Base-by-base conservation (phyloP, 1,284 basidiomycete species). In the Sanghuangporus weigelae region DNA sequence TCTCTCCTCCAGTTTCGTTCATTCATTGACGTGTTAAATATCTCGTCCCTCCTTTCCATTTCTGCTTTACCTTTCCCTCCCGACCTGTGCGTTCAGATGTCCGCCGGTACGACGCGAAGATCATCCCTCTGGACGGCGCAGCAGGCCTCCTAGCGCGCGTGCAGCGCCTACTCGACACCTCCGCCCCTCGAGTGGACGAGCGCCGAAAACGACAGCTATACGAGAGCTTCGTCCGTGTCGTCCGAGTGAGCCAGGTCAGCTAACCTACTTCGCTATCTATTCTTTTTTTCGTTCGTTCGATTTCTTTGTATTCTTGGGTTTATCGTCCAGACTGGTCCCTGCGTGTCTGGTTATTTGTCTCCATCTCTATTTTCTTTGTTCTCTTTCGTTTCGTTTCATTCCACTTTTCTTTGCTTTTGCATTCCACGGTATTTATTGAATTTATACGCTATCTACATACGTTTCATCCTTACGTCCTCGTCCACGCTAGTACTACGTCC, bases 51-150 rank as follows among this genome's bases (percentile, higher is more conserved):
- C 36, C 23, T 12, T 51, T 7, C 26, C 12, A 51, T 44, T 6
- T 14, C 42, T n/a, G n/a, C n/a, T n/a, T n/a, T n/a, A 46, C n/a
- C 36, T 19, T n/a, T 46, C 23, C 19, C 49, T 19, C 39, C 57
- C n/a, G n/a, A 71, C 78, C 64, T 74, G 77, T 69, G 70, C 70
- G 21, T 59, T 14, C 64, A 87, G 85, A 85, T 70, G 83, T 87
- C 12, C 81, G 82, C 70, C 83, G 84, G 62, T 91, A 88, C 70
- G 89, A 91, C 72, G 85, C 85, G 49, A 83, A 87, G 67, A 78
- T 82, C 51, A 90, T 91, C 56, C 85, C 88, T 7, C 83, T 92
- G 57, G 86, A 91, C 64, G 89, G 89, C 19, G 81, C 86, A 11
- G 79, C 77, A 44, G 89, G 89, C 23, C 83, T 91, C 54, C 77